A percentile compares a stretch with the other conserved stretches of the same genome.
phyloP scores from a whole-genome alignment of 495 filamentous ascomycete genomes.

The Clohesyomyces aquaticus region DNA sequence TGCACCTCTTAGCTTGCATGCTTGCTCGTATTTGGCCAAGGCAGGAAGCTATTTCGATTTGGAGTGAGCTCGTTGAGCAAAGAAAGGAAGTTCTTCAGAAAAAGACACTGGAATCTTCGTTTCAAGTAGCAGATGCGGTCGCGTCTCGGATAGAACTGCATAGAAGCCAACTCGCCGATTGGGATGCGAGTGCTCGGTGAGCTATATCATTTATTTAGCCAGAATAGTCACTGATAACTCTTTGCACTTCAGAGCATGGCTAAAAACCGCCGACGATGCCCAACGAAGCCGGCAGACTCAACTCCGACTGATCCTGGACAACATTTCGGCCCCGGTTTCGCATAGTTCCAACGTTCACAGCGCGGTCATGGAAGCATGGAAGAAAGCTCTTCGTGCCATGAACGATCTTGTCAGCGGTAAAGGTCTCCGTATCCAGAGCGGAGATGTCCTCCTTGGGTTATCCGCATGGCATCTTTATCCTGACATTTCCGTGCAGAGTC shows the following conservation, averaged over 20 bases:
- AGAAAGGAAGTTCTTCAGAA: background rate
- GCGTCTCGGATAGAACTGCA: no score
- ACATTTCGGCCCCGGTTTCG: background rate
- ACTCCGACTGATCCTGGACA: background rate
- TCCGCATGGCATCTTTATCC: slow-evolving; percentile 7
- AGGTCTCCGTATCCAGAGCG: background rate
- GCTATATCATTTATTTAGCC: no score
- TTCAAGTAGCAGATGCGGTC: no score
- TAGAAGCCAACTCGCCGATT: background rate
- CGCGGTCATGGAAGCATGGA: background rate
- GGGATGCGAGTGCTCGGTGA: slow-evolving; percentile 9
- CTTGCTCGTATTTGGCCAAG: background rate
- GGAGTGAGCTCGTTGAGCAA: background rate
- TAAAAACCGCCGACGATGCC: background rate
- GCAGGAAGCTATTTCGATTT: slow-evolving; percentile 1
- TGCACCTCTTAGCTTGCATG: slow-evolving; percentile 14
- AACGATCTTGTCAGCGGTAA: background rate
- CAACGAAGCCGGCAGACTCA: background rate
- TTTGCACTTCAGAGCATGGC: no score
- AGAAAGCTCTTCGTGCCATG: background rate
- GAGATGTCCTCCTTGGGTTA: background rate
- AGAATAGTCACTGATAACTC: no score
- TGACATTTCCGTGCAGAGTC: no score
- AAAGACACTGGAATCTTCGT: no score
- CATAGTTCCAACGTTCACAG: background rate